phyloP scores from a whole-genome alignment of 2,329 filamentous ascomycete species.

The Fusarium hainanense region DNA sequence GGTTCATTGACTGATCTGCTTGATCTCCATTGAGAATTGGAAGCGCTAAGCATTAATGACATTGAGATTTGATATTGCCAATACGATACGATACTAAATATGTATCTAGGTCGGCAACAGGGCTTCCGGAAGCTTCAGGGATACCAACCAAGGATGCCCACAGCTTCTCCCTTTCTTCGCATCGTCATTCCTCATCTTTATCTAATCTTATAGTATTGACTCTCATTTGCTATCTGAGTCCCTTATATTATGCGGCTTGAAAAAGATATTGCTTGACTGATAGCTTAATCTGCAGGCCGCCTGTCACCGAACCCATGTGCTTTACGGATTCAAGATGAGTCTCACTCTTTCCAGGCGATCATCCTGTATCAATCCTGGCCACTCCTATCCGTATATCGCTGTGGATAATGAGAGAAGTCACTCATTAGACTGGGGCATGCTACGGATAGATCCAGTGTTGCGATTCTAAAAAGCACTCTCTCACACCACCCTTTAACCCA shows the following conservation, averaged over 20 bases:
- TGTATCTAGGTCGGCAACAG: not conserved
- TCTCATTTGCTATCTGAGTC: not conserved
- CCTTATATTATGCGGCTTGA: not conserved
- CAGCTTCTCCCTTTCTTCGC: conserved; percentile 21
- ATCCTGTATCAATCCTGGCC: conserved; percentile 10
- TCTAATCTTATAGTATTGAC: conserved; percentile 3
- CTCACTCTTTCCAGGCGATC: conserved; percentile 9
- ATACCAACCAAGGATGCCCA: not conserved
- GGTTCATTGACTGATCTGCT: not conserved
- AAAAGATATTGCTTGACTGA: not conserved
- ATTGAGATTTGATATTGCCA: conserved; percentile 15
- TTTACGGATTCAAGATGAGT: conserved; percentile 3
- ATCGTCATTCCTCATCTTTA: conserved; percentile 10
- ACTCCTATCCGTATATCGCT: conserved; percentile 1
- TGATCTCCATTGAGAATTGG: not conserved
- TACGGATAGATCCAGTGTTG: conserved; percentile 33
- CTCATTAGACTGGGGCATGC: conserved; percentile 22
- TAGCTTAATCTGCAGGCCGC: not conserved
- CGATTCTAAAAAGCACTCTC: conserved; percentile 6
- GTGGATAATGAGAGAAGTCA: conserved; percentile 16
- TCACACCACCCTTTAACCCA: conserved; percentile 25
- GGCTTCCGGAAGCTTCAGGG: conserved; percentile 17
- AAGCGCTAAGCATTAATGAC: conserved; percentile 3
- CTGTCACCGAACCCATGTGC: conserved; percentile 1
- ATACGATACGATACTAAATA: conserved; percentile 11